A percentile compares a stretch with the other conserved stretches of the same genome.
phyloP scores from a whole-genome alignment of 106 monocot species.

The Dendrobium huoshanense region DNA sequence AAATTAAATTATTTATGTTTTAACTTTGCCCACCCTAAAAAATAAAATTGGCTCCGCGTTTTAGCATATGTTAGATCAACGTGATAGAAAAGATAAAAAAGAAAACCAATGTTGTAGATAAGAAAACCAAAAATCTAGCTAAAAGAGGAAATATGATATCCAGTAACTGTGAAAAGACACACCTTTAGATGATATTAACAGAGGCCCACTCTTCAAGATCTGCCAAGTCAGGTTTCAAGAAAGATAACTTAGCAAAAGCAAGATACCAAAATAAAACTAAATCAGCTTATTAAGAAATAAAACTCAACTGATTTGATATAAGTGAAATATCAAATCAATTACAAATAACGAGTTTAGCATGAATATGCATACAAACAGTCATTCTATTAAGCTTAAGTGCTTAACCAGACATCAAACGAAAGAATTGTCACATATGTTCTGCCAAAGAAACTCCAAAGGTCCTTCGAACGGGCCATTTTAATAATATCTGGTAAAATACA shows the following conservation, averaged over 20 bases:
- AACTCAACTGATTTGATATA: not conserved
- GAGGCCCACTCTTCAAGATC: slow-evolving; percentile 13
- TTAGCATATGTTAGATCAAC: not conserved
- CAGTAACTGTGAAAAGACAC: not conserved
- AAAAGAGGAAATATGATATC: not conserved
- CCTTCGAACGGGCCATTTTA: not conserved
- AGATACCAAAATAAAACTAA: not conserved
- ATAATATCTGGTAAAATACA: too few species aligned
- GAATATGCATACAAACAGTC: not conserved
- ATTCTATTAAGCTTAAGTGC: too few species aligned
- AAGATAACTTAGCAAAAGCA: not conserved
- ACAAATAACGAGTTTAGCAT: not conserved
- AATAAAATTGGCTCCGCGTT: too few species aligned
- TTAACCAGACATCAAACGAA: too few species aligned
- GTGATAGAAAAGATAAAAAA: not conserved
- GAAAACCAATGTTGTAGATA: not conserved
- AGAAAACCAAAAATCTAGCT: slow-evolving; percentile 1
- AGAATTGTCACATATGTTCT: not conserved
- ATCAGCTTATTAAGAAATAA: not conserved
- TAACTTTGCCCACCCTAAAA: too few species aligned
- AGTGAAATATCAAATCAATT: not conserved
- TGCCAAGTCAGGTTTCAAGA: slow-evolving; percentile 8
- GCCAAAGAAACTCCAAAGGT: not conserved
- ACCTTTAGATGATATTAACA: slow-evolving; percentile 8
- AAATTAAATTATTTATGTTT: too few species aligned